Evolutionary conservation across 2,329 filamentous ascomycete genomes (phyloP).

Genomic region (Aspergillus glaucus): DNA sequence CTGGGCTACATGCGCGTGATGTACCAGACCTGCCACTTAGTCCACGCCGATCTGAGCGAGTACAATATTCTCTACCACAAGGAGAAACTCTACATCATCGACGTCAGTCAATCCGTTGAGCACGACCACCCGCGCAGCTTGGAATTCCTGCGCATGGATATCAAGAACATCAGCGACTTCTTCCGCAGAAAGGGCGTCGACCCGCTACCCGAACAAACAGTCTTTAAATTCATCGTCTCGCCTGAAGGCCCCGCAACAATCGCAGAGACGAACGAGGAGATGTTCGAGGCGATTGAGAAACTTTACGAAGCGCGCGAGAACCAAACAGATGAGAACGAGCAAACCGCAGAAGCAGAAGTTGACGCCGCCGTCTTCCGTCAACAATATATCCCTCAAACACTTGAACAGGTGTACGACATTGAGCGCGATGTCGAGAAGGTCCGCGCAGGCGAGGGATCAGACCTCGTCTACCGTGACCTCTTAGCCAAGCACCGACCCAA

Average conservation of each 20-base stretch:
- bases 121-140: conserved; percentile 88
- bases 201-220: conserved; percentile 66
- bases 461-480: conserved; percentile 79
- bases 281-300: conserved; percentile 58
- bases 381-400: conserved; percentile 91
- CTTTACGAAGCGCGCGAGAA: conserved; percentile 56
- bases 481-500: conserved; percentile 58
- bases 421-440: conserved; percentile 82
- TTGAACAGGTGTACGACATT: conserved; percentile 94
- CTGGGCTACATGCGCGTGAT: conserved; percentile 84
- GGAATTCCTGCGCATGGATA: conserved; percentile 95
- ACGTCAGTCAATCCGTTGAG: conserved; percentile 95
- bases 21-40: conserved; percentile 85
- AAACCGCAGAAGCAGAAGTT: conserved; percentile 55
- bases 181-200: conserved; percentile 82
- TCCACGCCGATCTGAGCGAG: conserved; percentile 95
- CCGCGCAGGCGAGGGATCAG: conserved; percentile 63
- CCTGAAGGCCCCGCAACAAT: conserved; percentile 43
- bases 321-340: conserved; percentile 45
- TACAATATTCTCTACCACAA: conserved; percentile 95
- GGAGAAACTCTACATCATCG: conserved; percentile 80
- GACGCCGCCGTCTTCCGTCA: conserved; percentile 91
- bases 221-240: conserved; percentile 76
- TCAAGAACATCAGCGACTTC: conserved; percentile 94
- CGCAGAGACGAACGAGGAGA: conserved; percentile 43